These are phyloP conservation scores for Bryoglossum gracile DNA, from an alignment of 495 filamentous ascomycete genomes.

Conservation along the genomic window DNA sequence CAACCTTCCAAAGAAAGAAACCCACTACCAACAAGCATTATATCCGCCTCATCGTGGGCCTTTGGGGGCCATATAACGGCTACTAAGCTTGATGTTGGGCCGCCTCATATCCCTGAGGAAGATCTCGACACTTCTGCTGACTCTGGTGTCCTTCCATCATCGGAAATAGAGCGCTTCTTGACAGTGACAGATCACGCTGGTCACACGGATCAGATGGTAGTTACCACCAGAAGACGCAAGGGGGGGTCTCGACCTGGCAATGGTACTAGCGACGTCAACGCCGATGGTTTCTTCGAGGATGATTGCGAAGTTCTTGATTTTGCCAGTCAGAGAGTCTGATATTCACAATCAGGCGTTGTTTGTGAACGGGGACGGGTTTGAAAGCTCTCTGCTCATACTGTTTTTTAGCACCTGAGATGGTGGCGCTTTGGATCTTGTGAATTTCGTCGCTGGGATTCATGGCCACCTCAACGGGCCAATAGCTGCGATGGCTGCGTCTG, in stretches of 20 bases:
- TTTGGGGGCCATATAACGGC: constrained; percentile 61
- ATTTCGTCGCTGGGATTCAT: background rate
- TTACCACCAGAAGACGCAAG: constrained; percentile 67
- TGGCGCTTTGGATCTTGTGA: constrained; percentile 2
- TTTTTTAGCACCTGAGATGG: constrained; percentile 1
- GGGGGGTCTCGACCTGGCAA: constrained; percentile 34
- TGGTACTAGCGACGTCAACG: constrained; percentile 33
- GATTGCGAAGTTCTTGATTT: constrained; percentile 91
- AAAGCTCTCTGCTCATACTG: background rate
- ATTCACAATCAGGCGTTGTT: too few relatives aligned
- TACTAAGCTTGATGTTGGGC: constrained; percentile 54
- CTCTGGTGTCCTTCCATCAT: constrained; percentile 43
- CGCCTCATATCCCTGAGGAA: constrained; percentile 40
- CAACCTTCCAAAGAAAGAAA: background rate
- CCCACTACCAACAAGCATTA: background rate
- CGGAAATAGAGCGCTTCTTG: constrained; percentile 47
- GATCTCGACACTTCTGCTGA: constrained; percentile 32
- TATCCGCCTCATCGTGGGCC: constrained; percentile 46
- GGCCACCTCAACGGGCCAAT: constrained; percentile 13
- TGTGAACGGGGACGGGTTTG: background rate
- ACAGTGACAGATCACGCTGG: constrained; percentile 45
- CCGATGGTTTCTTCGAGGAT: constrained; percentile 88
- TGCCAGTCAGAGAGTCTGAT: constrained; percentile 74
- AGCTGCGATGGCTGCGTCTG: background rate
- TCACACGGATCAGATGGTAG: constrained; percentile 68